A percentile compares a stretch with the other conserved stretches of the same genome.
phyloP scores from a whole-genome alignment of 768 basidiomycete species.

The Xerocomellus intermedius region DNA sequence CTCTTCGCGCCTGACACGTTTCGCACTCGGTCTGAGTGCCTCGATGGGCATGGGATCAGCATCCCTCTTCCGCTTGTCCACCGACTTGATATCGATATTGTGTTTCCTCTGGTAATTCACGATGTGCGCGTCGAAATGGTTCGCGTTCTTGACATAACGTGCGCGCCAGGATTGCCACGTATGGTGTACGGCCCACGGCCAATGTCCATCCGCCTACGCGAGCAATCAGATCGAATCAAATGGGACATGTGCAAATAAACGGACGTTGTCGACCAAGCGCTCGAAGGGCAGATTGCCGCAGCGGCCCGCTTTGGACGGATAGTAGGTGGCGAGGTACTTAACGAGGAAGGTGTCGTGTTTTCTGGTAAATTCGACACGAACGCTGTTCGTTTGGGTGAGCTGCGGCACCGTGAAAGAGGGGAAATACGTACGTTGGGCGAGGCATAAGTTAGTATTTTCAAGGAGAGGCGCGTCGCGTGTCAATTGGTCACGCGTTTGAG shows the following conservation, averaged over 20 bases:
- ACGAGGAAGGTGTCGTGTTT: constrained; percentile 44
- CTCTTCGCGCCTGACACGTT: constrained; percentile 12
- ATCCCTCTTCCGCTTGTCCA: constrained; percentile 3
- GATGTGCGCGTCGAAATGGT: constrained; percentile 44
- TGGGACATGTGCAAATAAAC: constrained; percentile 14
- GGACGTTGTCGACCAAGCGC: constrained; percentile 46
- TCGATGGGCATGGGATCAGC: background rate
- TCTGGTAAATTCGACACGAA: constrained; percentile 31
- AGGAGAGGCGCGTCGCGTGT: background rate
- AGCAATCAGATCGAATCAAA: background rate
- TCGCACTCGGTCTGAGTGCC: background rate
- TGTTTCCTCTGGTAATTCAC: constrained; percentile 38
- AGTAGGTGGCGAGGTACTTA: constrained; percentile 50
- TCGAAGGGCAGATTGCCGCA: constrained; percentile 46
- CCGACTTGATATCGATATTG: background rate
- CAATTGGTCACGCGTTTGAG: background rate
- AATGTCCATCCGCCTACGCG: constrained; percentile 38
- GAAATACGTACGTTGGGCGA: background rate
- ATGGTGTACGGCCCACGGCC: constrained; percentile 55
- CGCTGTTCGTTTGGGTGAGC: constrained; percentile 8
- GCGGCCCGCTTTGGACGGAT: constrained; percentile 41
- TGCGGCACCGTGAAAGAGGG: background rate
- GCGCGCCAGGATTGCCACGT: constrained; percentile 64
- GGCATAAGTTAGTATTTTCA: background rate
- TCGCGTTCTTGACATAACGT: constrained; percentile 49